These are phyloP conservation scores for Xylaria digitata DNA, from an alignment of 2,329 filamentous ascomycete genomes.

Conservation along the genomic window DNA sequence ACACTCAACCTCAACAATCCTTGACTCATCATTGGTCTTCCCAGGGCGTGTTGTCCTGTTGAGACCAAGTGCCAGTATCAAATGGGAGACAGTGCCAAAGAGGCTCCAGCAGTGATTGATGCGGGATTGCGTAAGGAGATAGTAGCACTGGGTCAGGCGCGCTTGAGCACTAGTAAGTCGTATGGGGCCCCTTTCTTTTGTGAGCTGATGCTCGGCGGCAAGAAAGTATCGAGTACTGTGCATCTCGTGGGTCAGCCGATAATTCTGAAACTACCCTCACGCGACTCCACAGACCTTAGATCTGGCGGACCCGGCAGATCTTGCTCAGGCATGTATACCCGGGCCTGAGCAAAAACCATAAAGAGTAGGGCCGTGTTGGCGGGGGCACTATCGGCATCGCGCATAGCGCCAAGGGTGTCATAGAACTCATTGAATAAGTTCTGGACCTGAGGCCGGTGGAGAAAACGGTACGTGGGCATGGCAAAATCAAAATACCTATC, in stretches of 20 bases:
- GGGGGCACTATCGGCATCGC: slow-evolving; percentile 53
- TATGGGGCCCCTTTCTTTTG: slow-evolving; percentile 47
- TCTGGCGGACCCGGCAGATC: slow-evolving; percentile 48
- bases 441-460: slow-evolving; percentile 57
- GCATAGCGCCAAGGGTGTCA: slow-evolving; percentile 56
- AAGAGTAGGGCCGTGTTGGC: slow-evolving; percentile 52
- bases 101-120: slow-evolving; percentile 61
- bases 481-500: slow-evolving; percentile 57
- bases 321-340: slow-evolving; percentile 54
- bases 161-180: slow-evolving; percentile 49
- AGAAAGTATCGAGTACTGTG: slow-evolving; percentile 30
- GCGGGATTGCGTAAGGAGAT: slow-evolving; percentile 57
- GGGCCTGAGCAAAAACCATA: slow-evolving; percentile 62
- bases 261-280: not conserved
- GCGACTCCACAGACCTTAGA: slow-evolving; percentile 22
- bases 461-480: slow-evolving; percentile 57
- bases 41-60: slow-evolving; percentile 48
- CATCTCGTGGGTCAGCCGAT: not conserved
- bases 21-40: slow-evolving; percentile 40
- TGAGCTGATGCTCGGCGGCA: slow-evolving; percentile 44
- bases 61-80: slow-evolving; percentile 56
- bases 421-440: slow-evolving; percentile 60
- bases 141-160: slow-evolving; percentile 56
- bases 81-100: slow-evolving; percentile 57
- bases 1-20: slow-evolving; percentile 54